These are phyloP conservation scores for Xylaria telfairii DNA, from an alignment of 495 filamentous ascomycete species.

Conservation along the genomic window DNA sequence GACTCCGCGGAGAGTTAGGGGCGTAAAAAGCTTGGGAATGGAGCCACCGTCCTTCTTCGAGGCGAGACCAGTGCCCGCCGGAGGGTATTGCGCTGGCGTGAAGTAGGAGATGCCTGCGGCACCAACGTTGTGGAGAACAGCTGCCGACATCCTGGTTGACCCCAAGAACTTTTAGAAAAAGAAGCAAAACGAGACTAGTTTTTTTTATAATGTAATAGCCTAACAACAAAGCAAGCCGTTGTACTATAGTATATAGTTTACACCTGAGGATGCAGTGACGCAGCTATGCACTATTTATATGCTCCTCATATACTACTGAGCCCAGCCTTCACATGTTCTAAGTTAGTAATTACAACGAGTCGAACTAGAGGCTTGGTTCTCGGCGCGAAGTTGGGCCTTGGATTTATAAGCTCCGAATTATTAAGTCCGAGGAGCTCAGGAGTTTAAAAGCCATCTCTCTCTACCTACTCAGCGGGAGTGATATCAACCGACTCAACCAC, in stretches of 20 bases:
- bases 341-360: background rate
- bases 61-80: constrained; percentile 66
- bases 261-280: background rate
- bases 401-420: constrained; percentile 12
- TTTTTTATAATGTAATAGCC: background rate
- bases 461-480: background rate
- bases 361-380: background rate
- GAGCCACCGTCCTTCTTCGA: constrained; percentile 58
- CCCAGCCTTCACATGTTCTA: background rate
- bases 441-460: background rate
- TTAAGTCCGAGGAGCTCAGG: background rate
- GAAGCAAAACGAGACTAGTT: too few species aligned
- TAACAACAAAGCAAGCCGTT: background rate
- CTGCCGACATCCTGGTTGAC: background rate
- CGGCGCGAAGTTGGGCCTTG: background rate
- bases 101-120: constrained; percentile 68
- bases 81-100: constrained; percentile 68
- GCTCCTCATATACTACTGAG: background rate
- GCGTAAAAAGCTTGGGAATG: constrained; percentile 73
- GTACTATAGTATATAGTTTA: background rate
- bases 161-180: background rate
- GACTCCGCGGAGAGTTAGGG: constrained; percentile 63
- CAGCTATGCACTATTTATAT: constrained; percentile 4
- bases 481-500: background rate
- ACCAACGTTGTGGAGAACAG: constrained; percentile 44